phyloP scores from a whole-genome alignment of 306 rosid genomes.

The Castanopsis chinensis region DNA sequence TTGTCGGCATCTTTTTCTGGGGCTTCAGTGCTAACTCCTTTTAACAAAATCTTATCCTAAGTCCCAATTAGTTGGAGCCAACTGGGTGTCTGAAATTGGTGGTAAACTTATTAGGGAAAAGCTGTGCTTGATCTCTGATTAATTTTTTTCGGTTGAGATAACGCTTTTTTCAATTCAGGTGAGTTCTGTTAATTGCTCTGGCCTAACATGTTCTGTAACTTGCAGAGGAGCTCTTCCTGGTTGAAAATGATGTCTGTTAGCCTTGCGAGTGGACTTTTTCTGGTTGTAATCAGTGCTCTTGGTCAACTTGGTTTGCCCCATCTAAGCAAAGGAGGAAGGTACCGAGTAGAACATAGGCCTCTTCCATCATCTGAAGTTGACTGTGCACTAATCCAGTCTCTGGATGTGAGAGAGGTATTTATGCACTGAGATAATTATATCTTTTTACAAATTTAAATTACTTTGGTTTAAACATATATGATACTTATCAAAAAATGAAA shows the following conservation, averaged over 20 bases:
- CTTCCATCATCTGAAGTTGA: slow-evolving; percentile 52
- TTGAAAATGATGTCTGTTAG: slow-evolving; percentile 49
- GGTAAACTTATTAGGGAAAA: background rate
- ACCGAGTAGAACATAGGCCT: slow-evolving; percentile 32
- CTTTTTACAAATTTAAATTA: background rate
- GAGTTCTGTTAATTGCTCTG: background rate
- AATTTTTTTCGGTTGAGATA: background rate
- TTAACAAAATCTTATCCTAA: background rate
- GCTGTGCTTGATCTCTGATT: background rate
- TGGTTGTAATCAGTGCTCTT: slow-evolving; percentile 58
- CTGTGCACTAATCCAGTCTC: slow-evolving; percentile 32
- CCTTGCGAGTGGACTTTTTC: slow-evolving; percentile 72
- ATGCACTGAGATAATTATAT: background rate
- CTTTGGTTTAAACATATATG: background rate
- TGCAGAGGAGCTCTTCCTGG: slow-evolving; percentile 54
- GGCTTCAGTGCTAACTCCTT: background rate
- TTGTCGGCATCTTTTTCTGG: background rate
- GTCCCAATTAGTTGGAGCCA: background rate
- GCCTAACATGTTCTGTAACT: slow-evolving; percentile 16
- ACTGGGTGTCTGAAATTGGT: background rate
- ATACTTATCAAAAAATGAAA: background rate
- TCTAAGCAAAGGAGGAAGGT: slow-evolving; percentile 39
- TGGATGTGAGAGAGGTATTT: slow-evolving; percentile 55
- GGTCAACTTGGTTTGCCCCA: slow-evolving; percentile 53
- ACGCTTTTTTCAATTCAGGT: background rate